Conservation (phyloP, 2,329 filamentous ascomycete genomes). For the Shiraia sp. region DNA sequence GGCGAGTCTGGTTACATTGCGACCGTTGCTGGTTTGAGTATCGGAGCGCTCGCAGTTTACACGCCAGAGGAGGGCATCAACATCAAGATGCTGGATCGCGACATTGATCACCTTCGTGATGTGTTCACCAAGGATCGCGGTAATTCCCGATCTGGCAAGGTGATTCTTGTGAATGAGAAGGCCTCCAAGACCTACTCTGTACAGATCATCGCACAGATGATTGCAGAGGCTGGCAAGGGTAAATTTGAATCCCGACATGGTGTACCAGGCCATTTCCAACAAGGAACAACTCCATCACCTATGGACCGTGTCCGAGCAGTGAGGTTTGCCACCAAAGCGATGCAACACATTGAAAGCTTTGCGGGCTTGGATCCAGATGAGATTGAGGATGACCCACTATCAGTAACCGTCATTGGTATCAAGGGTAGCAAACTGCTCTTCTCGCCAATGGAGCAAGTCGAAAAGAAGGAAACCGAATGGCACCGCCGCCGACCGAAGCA, state of each 20-base stretch:
- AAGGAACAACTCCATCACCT: conserved; percentile 66
- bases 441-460: conserved; percentile 76
- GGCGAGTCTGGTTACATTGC: conserved; percentile 93
- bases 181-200: conserved; percentile 87
- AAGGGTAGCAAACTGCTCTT: conserved; percentile 90
- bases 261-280: conserved; percentile 50
- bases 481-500: conserved; percentile 79
- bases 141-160: conserved; percentile 84
- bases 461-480: conserved; percentile 89
- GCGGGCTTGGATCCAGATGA: conserved; percentile 65
- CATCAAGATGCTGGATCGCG: conserved; percentile 86
- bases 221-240: conserved; percentile 88
- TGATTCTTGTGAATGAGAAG: conserved; percentile 97
- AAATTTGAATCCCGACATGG: conserved; percentile 91
- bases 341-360: conserved; percentile 85
- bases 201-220: conserved; percentile 92
- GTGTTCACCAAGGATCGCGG: conserved; percentile 85
- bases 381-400: conserved; percentile 74
- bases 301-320: conserved; percentile 96
- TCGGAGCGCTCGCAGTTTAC: conserved; percentile 91
- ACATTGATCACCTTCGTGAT: conserved; percentile 86
- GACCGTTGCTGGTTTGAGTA: conserved; percentile 85
- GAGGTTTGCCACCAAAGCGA: conserved; percentile 88
- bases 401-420: conserved; percentile 85
- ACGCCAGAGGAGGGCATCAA: conserved; percentile 95